Evolutionary conservation across 495 filamentous ascomycete genomes (phyloP).

Genomic region (Pyrenula massariospora): DNA sequence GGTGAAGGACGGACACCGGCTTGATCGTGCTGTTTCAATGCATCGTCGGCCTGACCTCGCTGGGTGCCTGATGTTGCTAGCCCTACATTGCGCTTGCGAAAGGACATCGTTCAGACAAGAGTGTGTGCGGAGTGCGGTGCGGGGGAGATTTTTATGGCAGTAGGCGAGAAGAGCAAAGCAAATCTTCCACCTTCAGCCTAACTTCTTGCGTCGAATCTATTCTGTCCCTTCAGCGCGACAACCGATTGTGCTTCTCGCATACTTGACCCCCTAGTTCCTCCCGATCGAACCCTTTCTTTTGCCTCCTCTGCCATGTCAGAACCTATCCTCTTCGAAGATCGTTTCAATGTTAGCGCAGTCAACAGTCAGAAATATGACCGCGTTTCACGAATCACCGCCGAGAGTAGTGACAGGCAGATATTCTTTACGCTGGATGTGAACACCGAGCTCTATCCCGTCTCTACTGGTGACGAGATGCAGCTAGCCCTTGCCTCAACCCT

Average conservation of each 20-base stretch:
- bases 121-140: conserved; percentile 1
- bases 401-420: conserved; percentile 55
- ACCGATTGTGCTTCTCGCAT: too few relatives aligned
- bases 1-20: conserved; percentile 80
- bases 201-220: not conserved
- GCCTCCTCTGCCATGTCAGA: conserved; percentile 46
- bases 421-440: conserved; percentile 87
- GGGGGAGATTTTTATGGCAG: not conserved
- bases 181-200: not conserved
- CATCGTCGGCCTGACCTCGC: conserved; percentile 15
- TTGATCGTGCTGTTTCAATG: conserved; percentile 24
- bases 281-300: conserved; percentile 29
- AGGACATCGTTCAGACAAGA: conserved; percentile 72
- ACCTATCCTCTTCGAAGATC: conserved; percentile 83
- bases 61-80: conserved; percentile 30
- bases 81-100: conserved; percentile 77
- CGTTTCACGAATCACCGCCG: conserved; percentile 67
- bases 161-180: not conserved
- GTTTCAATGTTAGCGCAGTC: conserved; percentile 68
- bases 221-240: not conserved
- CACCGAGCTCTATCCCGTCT: conserved; percentile 74
- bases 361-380: conserved; percentile 89
- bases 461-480: conserved; percentile 58
- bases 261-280: not conserved
- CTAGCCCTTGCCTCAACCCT: conserved; percentile 75